Conservation (phyloP, 306 rosid genomes). For the Leucaena leucocephala region DNA sequence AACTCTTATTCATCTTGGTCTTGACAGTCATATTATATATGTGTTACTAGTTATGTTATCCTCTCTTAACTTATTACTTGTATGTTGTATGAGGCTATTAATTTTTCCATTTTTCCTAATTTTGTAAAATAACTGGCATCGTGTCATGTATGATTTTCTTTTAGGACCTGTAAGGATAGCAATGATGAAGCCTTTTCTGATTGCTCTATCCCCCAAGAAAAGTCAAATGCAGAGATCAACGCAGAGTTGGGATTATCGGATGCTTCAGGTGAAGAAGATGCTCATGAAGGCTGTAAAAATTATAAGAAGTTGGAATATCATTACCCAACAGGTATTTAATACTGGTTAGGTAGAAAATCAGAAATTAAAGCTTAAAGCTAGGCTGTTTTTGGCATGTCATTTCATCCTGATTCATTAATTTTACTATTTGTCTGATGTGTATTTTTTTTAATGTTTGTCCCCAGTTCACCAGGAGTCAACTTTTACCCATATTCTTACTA, state of each 20-base stretch:
- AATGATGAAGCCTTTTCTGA: slow-evolving; percentile 66
- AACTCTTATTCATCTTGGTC: background rate
- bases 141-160: slow-evolving; percentile 36
- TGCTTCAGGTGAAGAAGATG: slow-evolving; percentile 93
- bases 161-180: slow-evolving; percentile 90
- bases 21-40: slow-evolving; percentile 15
- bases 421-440: slow-evolving; percentile 32
- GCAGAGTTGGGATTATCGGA: slow-evolving; percentile 92
- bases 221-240: slow-evolving; percentile 92
- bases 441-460: slow-evolving; percentile 14
- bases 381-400: slow-evolving; percentile 21
- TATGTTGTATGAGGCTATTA: slow-evolving; percentile 13
- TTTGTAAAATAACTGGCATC: slow-evolving; percentile 32
- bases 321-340: slow-evolving; percentile 55
- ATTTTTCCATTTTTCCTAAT: slow-evolving; percentile 8
- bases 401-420: slow-evolving; percentile 13
- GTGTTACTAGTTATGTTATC: background rate
- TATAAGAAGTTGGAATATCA: slow-evolving; percentile 62
- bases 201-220: slow-evolving; percentile 89
- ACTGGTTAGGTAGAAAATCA: slow-evolving; percentile 26
- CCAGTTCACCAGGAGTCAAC: slow-evolving; percentile 75
- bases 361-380: slow-evolving; percentile 27
- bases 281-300: slow-evolving; percentile 53
- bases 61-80: slow-evolving; percentile 1
- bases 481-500: slow-evolving; percentile 61